Conservation (phyloP, 2,329 filamentous ascomycete genomes). For the Fusarium hostae region DNA sequence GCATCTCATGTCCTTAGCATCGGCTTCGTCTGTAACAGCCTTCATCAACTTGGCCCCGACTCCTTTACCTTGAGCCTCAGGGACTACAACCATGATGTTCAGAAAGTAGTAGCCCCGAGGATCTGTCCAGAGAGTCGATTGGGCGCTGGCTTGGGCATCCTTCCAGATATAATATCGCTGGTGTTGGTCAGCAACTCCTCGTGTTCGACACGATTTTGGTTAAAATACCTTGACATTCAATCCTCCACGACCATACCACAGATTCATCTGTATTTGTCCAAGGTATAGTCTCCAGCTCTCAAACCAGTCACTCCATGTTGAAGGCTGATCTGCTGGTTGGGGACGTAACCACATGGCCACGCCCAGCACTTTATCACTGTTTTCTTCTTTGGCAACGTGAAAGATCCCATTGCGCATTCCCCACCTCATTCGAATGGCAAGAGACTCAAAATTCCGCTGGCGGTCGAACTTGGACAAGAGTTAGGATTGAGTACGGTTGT, state of each 20-base stretch:
- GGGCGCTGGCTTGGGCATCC: slow-evolving; percentile 69
- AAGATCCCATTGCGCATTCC: slow-evolving; percentile 77
- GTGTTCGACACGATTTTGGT: fast-evolving
- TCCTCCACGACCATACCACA: slow-evolving; percentile 75
- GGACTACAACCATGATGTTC: slow-evolving; percentile 77
- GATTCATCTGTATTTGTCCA: slow-evolving; percentile 73
- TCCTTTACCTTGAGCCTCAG: slow-evolving; percentile 72
- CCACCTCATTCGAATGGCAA: slow-evolving; percentile 74
- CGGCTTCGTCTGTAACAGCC: slow-evolving; percentile 70
- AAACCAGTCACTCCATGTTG: slow-evolving; percentile 70
- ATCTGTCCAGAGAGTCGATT: slow-evolving; percentile 72
- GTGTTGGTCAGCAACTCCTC: background rate
- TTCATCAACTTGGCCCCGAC: slow-evolving; percentile 73
- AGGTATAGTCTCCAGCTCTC: slow-evolving; percentile 74
- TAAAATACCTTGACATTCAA: slow-evolving; percentile 65
- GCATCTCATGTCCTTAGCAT: slow-evolving; percentile 71
- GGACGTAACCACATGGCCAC: slow-evolving; percentile 79
- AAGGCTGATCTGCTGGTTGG: slow-evolving; percentile 55
- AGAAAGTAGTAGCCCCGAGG: slow-evolving; percentile 78
- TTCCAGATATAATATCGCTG: slow-evolving; percentile 80
- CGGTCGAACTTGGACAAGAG: slow-evolving; percentile 61
- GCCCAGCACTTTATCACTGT: slow-evolving; percentile 68
- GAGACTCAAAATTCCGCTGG: slow-evolving; percentile 69
- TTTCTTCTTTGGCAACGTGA: slow-evolving; percentile 73
- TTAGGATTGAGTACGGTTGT: fast-evolving